Evolutionary conservation across 2,329 filamentous ascomycete species (phyloP).

Genomic region (Sclerotinia trifoliorum): DNA sequence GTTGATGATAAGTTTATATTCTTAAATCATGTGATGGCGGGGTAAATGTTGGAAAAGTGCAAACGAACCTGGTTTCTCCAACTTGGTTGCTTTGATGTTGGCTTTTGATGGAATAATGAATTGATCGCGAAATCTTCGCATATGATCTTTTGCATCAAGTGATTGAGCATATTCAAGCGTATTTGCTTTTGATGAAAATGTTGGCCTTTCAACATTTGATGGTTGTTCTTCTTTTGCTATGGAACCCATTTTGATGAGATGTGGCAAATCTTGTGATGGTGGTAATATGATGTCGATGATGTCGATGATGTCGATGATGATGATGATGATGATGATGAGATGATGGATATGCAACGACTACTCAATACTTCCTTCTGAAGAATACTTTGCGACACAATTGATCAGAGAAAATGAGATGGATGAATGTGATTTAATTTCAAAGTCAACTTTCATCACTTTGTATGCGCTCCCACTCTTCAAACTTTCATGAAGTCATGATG

Average conservation of each 20-base stretch:
- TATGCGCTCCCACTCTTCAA: conserved; percentile 7
- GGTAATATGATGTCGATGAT: neutral
- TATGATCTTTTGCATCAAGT: conserved; percentile 60
- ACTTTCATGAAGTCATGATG: neutral
- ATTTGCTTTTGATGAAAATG: conserved; percentile 50
- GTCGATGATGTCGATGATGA: neutral
- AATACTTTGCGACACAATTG: neutral
- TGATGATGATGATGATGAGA: neutral
- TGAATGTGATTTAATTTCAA: neutral
- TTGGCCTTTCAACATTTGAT: conserved; percentile 34
- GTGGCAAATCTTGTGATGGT: conserved; percentile 2
- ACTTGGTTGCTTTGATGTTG: conserved; percentile 64
- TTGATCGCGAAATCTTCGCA: conserved; percentile 62
- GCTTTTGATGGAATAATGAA: conserved; percentile 75
- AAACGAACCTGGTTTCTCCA: conserved; percentile 22
- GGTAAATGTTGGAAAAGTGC: conserved; percentile 24
- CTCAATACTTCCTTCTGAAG: no score
- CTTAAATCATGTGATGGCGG: conserved; percentile 5
- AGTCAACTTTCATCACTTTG: conserved; percentile 14
- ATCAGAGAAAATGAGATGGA: conserved; percentile 1
- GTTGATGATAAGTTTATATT: neutral
- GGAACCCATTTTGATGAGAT: conserved; percentile 34
- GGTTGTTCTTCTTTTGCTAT: conserved; percentile 29
- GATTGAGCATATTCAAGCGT: conserved; percentile 48
- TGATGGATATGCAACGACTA: neutral